Evolutionary conservation across 768 basidiomycete species (phyloP).

Genomic region (Pleurotus djamor): DNA sequence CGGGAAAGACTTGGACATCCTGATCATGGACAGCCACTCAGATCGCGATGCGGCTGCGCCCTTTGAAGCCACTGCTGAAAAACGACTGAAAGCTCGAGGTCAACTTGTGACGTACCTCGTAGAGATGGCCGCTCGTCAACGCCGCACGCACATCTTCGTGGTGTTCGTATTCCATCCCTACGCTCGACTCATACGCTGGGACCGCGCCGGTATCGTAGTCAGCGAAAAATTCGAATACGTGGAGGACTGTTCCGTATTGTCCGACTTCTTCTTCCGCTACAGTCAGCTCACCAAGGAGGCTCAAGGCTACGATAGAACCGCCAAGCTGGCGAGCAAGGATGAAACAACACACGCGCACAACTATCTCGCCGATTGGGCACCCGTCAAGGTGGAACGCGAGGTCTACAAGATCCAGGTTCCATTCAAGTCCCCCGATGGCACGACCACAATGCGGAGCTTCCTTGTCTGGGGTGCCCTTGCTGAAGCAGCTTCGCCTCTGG

Average conservation of each 20-base stretch:
- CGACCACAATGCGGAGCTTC: not conserved
- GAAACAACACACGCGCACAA: not conserved
- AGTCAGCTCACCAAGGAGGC: not conserved
- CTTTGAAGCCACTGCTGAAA: not conserved
- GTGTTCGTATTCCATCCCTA: conserved; percentile 19
- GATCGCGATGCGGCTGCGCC: not conserved
- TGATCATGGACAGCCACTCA: no score
- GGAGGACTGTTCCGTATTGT: conserved; percentile 8
- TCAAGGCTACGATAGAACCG: not conserved
- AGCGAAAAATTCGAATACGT: conserved; percentile 20
- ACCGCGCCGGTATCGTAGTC: conserved; percentile 27
- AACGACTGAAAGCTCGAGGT: conserved; percentile 12
- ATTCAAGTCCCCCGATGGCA: not conserved
- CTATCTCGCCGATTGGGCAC: not conserved
- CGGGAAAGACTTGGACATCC: no score
- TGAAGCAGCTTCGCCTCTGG: not conserved
- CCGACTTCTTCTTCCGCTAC: conserved; percentile 23
- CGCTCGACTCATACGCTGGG: conserved; percentile 31
- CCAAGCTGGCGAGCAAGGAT: not conserved
- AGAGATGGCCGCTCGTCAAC: conserved; percentile 19
- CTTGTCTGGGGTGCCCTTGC: conserved; percentile 7
- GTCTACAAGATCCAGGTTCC: conserved; percentile 1
- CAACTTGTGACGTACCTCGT: conserved; percentile 22
- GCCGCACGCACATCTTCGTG: conserved; percentile 27
- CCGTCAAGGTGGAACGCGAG: not conserved